A percentile compares a stretch with the other conserved stretches of the same genome.
Evolutionary conservation across 306 rosid genomes (phyloP).

Genomic region (Mucuna pruriens): DNA sequence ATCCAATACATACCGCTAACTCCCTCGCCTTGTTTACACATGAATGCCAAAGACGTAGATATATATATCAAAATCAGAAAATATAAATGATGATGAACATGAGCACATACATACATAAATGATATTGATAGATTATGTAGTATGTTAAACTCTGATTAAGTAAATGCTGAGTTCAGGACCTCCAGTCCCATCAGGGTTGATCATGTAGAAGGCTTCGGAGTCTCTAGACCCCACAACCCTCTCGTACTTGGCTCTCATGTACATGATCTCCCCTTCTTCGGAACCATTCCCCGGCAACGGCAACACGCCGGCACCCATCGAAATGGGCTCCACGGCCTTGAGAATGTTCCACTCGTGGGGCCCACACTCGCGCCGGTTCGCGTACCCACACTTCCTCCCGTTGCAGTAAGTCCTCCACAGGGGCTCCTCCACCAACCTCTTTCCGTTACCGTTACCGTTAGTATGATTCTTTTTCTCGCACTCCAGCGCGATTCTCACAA

Average conservation of each 20-base stretch:
- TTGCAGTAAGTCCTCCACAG: constrained; percentile 84
- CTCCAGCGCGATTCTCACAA: constrained; percentile 80
- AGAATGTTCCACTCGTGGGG: constrained; percentile 77
- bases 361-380: constrained; percentile 58
- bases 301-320: constrained; percentile 92
- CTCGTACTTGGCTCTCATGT: constrained; percentile 90
- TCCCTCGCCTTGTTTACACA: constrained; percentile 17
- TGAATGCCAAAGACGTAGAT: neutral
- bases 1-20: neutral
- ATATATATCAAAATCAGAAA: constrained; percentile 10
- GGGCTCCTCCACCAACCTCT: constrained; percentile 59
- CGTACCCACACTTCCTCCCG: constrained; percentile 82
- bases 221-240: constrained; percentile 87
- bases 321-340: constrained; percentile 76
- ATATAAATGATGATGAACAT: neutral
- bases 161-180: constrained; percentile 93
- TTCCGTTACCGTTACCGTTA: neutral
- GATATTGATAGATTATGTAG: too few species aligned
- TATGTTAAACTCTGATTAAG: constrained; percentile 74
- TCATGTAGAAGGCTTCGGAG: constrained; percentile 91
- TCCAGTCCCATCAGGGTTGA: constrained; percentile 71
- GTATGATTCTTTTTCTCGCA: constrained; percentile 57
- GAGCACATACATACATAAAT: too few species aligned
- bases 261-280: constrained; percentile 84
- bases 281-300: constrained; percentile 58